Conservation (phyloP, 2,329 filamentous ascomycete genomes). For the Elsinoe ampelina region DNA sequence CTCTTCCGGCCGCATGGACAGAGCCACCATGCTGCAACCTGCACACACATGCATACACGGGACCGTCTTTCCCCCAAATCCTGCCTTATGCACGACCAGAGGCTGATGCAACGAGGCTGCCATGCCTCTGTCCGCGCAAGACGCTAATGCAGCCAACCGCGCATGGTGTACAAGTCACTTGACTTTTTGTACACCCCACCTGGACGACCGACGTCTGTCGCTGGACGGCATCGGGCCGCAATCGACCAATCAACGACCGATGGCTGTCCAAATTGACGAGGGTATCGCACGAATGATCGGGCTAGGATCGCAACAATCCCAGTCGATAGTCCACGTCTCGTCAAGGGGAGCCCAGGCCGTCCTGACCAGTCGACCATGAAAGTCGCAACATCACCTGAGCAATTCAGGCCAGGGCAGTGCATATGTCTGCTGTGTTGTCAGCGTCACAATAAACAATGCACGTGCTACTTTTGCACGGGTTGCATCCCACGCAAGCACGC, state of each 20-base stretch:
- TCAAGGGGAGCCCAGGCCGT: background rate
- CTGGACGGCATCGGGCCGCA: conserved; percentile 5
- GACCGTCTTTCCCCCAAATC: background rate
- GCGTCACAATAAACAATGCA: background rate
- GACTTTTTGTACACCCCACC: background rate
- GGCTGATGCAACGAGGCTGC: background rate
- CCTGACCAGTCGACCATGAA: background rate
- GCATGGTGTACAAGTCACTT: conserved; percentile 9
- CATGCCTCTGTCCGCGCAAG: conserved; percentile 1
- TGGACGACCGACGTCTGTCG: background rate
- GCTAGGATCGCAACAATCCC: background rate
- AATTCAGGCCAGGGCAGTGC: background rate
- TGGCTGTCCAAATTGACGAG: background rate
- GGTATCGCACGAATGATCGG: conserved; percentile 5
- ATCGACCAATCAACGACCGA: background rate
- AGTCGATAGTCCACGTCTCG: background rate
- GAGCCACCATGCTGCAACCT: background rate
- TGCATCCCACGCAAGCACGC: conserved; percentile 2
- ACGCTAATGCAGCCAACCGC: background rate
- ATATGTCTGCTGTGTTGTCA: background rate
- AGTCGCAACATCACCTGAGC: conserved; percentile 4
- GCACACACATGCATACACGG: conserved; percentile 1
- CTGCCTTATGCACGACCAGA: background rate
- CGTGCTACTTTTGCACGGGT: background rate
- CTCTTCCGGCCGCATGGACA: background rate